These are phyloP conservation scores for Withania somnifera DNA, from an alignment of 305 asterid species.

Conservation along the genomic window DNA sequence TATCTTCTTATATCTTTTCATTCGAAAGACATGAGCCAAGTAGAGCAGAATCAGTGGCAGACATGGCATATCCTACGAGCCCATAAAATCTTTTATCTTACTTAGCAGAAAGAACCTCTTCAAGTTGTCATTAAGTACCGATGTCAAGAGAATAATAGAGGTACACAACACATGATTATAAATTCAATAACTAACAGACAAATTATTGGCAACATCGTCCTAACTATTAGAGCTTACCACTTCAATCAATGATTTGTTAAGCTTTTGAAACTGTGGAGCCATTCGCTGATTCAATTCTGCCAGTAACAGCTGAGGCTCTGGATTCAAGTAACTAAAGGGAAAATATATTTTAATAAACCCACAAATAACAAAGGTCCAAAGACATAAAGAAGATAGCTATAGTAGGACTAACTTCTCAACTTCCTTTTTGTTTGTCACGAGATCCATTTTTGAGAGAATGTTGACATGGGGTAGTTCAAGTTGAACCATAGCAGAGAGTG, in stretches of 20 bases:
- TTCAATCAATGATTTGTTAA: too few species aligned
- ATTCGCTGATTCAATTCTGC: too few species aligned
- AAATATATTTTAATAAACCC: too few species aligned
- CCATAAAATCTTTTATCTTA: too few species aligned
- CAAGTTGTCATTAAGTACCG: not conserved
- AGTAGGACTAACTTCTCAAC: slow-evolving; percentile 57
- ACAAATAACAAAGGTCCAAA: not conserved
- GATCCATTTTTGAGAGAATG: slow-evolving; percentile 94
- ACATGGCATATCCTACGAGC: too few species aligned
- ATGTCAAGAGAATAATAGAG: not conserved
- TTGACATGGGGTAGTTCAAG: slow-evolving; percentile 93
- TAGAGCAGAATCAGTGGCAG: too few species aligned
- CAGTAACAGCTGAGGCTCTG: too few species aligned
- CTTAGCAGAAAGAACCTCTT: too few species aligned
- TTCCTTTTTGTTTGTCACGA: slow-evolving; percentile 73
- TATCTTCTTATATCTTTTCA: not conserved
- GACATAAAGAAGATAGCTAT: not conserved
- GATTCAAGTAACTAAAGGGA: too few species aligned
- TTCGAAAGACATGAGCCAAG: not conserved
- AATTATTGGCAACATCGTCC: too few species aligned
- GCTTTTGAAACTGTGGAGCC: too few species aligned
- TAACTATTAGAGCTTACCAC: too few species aligned
- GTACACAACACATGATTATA: not conserved
- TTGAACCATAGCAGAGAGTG: slow-evolving; percentile 94
- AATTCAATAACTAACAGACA: not conserved